A percentile compares a stretch with the other conserved stretches of the same genome.
These are phyloP conservation scores for Schoenoplectus tabernaemontani DNA, from an alignment of 202 grass and related monocot species.

Conservation along the genomic window DNA sequence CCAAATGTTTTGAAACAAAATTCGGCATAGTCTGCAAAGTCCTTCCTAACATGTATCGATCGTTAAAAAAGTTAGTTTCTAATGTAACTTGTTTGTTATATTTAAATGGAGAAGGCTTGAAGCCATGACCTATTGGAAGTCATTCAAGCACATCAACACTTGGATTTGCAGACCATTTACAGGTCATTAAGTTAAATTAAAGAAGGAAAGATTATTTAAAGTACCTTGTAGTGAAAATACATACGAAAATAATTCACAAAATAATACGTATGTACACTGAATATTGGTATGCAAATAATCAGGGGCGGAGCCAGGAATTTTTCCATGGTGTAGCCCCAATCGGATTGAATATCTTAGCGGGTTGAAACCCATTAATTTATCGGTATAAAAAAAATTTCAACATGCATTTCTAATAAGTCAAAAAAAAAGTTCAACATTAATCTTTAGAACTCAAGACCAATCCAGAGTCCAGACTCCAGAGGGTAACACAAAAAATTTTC, in stretches of 20 bases:
- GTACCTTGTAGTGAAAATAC: background rate
- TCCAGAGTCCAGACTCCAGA: no score
- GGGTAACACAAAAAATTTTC: no score
- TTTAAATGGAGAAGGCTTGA: background rate
- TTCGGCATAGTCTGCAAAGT: constrained; percentile 67
- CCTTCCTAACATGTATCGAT: constrained; percentile 30
- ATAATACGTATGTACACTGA: background rate
- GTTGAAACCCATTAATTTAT: no score
- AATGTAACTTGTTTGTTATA: background rate
- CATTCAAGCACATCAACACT: background rate
- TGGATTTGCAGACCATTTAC: background rate
- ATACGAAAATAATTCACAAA: background rate
- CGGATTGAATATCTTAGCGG: no score
- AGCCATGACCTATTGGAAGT: background rate
- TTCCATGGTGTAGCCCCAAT: no score
- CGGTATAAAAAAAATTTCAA: no score
- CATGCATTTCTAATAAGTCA: no score
- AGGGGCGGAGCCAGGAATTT: no score
- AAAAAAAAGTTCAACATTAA: no score
- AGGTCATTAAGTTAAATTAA: background rate
- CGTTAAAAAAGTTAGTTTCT: background rate
- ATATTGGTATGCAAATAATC: no score
- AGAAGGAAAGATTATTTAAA: background rate
- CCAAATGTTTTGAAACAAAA: constrained; percentile 79
- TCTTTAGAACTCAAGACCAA: no score